phyloP scores from a whole-genome alignment of 2,329 filamentous ascomycete genomes.

The Alternaria tenuissima region DNA sequence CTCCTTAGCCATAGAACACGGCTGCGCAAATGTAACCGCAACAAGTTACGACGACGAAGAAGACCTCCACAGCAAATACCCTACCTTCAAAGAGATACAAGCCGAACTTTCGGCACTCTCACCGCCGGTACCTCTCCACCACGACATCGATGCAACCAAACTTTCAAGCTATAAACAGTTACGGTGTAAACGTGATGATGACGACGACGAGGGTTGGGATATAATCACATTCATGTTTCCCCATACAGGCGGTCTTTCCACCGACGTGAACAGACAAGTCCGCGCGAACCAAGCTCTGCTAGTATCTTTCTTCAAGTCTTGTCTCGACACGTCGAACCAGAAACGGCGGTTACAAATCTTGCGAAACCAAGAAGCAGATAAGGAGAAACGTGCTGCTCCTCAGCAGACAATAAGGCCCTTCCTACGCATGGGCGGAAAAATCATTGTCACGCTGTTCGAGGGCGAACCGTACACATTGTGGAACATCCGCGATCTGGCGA shows the following conservation, averaged over 20 bases:
- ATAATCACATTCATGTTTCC: conserved; percentile 96
- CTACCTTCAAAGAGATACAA: conserved; percentile 57
- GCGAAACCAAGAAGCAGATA: conserved; percentile 14
- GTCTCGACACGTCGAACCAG: conserved; percentile 29
- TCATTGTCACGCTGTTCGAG: conserved; percentile 90
- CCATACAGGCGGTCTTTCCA: conserved; percentile 90
- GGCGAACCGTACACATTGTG: conserved; percentile 93
- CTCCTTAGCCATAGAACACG: conserved; percentile 71
- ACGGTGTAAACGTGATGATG: conserved; percentile 29
- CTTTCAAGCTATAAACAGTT: conserved; percentile 42
- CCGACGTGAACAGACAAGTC: conserved; percentile 93
- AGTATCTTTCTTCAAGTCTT: conserved; percentile 42
- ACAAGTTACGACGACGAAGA: conserved; percentile 71
- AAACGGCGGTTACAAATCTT: conserved; percentile 25
- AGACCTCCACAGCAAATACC: conserved; percentile 61
- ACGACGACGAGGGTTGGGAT: conserved; percentile 65
- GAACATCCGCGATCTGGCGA: conserved; percentile 88
- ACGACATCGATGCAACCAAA: conserved; percentile 73
- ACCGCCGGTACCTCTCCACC: conserved; percentile 53
- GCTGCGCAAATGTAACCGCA: conserved; percentile 71
- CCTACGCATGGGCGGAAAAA: conserved; percentile 61
- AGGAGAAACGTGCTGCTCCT: neutral
- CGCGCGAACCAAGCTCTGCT: conserved; percentile 71
- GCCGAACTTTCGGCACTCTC: conserved; percentile 32
- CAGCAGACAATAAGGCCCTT: conserved; percentile 46